Evolutionary conservation across 192 early-diverging fungal species (phyloP).

Genomic region (Rhizophagus clarus): DNA sequence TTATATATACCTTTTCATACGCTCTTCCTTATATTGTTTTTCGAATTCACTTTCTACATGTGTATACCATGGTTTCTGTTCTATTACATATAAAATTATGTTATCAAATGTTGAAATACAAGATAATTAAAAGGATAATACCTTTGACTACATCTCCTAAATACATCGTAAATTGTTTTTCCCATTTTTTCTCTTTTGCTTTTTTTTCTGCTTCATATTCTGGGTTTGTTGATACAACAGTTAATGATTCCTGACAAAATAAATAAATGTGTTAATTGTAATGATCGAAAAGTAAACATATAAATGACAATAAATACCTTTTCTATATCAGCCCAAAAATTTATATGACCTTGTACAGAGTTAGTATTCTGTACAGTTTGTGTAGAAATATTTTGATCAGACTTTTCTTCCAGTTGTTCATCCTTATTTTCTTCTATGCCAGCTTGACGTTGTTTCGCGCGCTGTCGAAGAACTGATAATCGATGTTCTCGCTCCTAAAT

Average conservation of each 20-base stretch:
- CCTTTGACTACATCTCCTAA: slow-evolving; percentile 53
- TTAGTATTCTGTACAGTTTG: not conserved
- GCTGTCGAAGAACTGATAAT: slow-evolving; percentile 51
- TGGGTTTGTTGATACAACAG: slow-evolving; percentile 42
- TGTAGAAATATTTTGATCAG: not conserved
- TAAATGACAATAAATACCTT: slow-evolving; percentile 32
- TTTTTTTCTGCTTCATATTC: slow-evolving; percentile 59
- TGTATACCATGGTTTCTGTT: slow-evolving; percentile 15
- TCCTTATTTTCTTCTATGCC: not conserved
- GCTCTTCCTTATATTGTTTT: not conserved
- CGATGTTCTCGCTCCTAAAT: slow-evolving; percentile 63
- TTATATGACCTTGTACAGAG: slow-evolving; percentile 44
- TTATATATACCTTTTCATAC: not conserved
- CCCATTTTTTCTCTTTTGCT: slow-evolving; percentile 55
- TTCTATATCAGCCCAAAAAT: slow-evolving; percentile 62
- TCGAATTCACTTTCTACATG: not conserved
- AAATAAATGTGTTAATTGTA: not conserved
- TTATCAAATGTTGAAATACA: not conserved
- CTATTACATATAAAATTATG: slow-evolving; percentile 7
- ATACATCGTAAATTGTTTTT: slow-evolving; percentile 66
- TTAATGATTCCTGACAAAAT: slow-evolving; percentile 24
- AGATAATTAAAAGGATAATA: slow-evolving; percentile 6
- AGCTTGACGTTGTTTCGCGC: slow-evolving; percentile 40
- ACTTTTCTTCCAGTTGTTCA: not conserved
- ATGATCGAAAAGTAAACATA: not conserved